Evolutionary conservation across 202 grass and related monocot genomes (phyloP).

Genomic region (Brachypodium distachyon): DNA sequence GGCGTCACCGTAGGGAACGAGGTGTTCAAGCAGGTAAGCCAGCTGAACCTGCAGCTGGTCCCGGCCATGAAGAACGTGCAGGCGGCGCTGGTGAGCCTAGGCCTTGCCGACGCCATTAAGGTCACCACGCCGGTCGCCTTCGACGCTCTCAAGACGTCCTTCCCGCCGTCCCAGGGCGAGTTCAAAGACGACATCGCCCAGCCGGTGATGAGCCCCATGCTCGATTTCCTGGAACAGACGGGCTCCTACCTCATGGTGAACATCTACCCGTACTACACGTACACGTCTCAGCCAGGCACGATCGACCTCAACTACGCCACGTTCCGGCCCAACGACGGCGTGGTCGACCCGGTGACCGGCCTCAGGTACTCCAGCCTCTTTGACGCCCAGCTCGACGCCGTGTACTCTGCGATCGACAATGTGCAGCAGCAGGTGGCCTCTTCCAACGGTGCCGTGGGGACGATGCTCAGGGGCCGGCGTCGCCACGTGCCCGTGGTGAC

Average conservation of each 20-base stretch:
- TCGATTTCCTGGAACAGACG: constrained; percentile 31
- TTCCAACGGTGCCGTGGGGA: constrained; percentile 13
- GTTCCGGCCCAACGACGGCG: constrained; percentile 30
- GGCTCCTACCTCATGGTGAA: constrained; percentile 43
- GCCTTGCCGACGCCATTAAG: constrained; percentile 39
- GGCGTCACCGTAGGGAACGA: constrained; percentile 58
- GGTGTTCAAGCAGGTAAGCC: constrained; percentile 24
- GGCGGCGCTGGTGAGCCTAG: constrained; percentile 9
- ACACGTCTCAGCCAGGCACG: neutral
- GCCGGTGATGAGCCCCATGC: constrained; percentile 45
- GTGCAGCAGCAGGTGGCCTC: too few species aligned
- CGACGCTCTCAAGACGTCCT: constrained; percentile 21
- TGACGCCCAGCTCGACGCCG: constrained; percentile 57
- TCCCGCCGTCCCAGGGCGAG: constrained; percentile 35
- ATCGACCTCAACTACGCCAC: constrained; percentile 44
- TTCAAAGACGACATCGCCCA: constrained; percentile 33
- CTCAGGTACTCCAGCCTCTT: constrained; percentile 43
- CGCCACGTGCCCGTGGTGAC: too few species aligned
- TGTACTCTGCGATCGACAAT: constrained; percentile 36
- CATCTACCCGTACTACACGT: constrained; percentile 39
- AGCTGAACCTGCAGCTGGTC: constrained; percentile 20
- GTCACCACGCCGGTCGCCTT: constrained; percentile 45
- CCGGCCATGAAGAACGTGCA: constrained; percentile 52
- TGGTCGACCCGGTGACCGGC: neutral
- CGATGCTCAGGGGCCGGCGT: neutral